Evolutionary conservation across 2,329 filamentous ascomycete species (phyloP), one percentile per base, ranked within the genome.

Genomic region (Aureobasidium sp.): DNA sequence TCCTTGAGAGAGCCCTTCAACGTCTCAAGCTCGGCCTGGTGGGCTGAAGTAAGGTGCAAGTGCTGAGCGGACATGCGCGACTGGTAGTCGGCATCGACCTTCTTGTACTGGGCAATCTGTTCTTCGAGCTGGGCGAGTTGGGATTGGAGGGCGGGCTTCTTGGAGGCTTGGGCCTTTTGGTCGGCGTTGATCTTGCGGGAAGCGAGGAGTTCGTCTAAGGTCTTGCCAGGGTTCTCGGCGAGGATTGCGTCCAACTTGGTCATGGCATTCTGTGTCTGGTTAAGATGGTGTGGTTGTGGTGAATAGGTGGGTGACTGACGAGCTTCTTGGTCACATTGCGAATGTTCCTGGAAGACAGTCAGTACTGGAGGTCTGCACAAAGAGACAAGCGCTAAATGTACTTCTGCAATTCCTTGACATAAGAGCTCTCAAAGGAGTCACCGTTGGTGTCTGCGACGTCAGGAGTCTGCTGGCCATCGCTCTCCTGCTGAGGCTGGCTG

Each of bases 251-350:
- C 87, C 71, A 88, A 87, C 77, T 89, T 91, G 68, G 84, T 82
- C 66, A 86, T 86, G 73, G 87, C 86, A 72, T 82, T 79, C 87
- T 90, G 65, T 37, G 29, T 25, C 5, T 15, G 37, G 47, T 61
- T 16, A 61, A 15, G 13, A 9, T 36, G 3, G 25, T 42, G n/a
- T 25, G 44, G 9, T 11, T 11, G 48, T 7, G 30, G 13, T 25
- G 27, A 15, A 63, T 59, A 59, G 11, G 15, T 6, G 36, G 30
- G 59, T 21, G 32, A 79, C 89, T 78, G 77, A 96, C 90, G 70
- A 97, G 86, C 79, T 97, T 97, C 84, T 97, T 97, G 80, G 86
- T 89, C 71, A 94, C 79, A 75, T 95, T 96, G 72, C 93, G 91
- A 69, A 97, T 89, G 75, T 85, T 91, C 82, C 91, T 96, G 64